Evolutionary conservation across 805 yeast species (phyloP), one percentile per base, ranked within the genome.

Genomic region (Candida easanensis): DNA sequence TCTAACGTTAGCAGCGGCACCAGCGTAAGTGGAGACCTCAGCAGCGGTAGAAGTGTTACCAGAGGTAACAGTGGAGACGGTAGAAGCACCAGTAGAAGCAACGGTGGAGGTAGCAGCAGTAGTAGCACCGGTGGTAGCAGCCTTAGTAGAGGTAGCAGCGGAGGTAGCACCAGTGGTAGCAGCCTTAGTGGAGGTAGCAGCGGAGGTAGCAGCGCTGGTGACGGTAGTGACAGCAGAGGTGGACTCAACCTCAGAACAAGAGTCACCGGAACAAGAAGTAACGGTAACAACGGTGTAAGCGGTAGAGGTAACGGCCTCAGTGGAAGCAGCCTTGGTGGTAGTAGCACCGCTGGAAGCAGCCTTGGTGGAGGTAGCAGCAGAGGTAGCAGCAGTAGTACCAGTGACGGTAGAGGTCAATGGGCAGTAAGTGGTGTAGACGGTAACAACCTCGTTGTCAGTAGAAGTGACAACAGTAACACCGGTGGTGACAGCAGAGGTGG

Each of bases 331-430:
- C 33, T 50, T 39, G 35, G 40, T 38, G 35, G 50, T 36, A 17
- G 35, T 36, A 23, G 51, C 53, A 44, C 63, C 51, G 38, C 51
- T 41, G 36, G 52, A 33, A n/a, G 53, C 44, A 37, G 54, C 46
- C 25, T 55, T 46, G 51, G 40, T 41, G 14, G 18, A 42, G 39
- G 52, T 42, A 11, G 33, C 49, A 10, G 21, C 41, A n/a, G n/a
- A n/a, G n/a, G n/a, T n/a, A 38, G 44, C 54, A 18, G 25, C 42
- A 26, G 58, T 49, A 32, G 72, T 65, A 35, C 45, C 51, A 36
- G 62, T 61, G 35, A 62, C 62, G 25, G 25, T 22, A 26, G 30
- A 8, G n/a, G 53, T 45, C 17, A 45, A 39, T 45, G 58, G 46
- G 38, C 57, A 52, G 49, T 58, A 44, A 36, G 53, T 48, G 26